Evolutionary conservation across 169 alveolate species (phyloP), one percentile per base, ranked within the genome.

Genomic region (Ichthyophthirius multifiliis): DNA sequence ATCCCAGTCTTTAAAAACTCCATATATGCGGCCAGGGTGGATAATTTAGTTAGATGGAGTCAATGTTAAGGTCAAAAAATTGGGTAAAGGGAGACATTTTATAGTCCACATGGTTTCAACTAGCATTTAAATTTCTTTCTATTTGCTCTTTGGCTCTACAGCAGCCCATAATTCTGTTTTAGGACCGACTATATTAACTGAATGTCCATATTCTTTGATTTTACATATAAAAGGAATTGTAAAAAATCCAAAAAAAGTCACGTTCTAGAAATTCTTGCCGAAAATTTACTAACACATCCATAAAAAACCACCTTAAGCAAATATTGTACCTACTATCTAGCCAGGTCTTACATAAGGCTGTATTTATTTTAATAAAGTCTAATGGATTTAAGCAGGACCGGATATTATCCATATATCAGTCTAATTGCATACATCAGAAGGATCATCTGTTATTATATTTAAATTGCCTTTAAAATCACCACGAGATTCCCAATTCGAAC

Each of bases 1-100:
- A 73, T 89, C 94, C 94, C 94, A 89, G 48, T 85, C 73, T 48
- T 79, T 44, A 73, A 84, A 89, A 47, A 85, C 78, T 13, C 90
- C 89, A 63, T 83, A 85, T 20, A 89, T 89, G 80, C 94, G 86
- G 4, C 90, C 94, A 39, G 94, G 94, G 44, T 89, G 94, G 43
- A 89, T 89, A 47, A 89, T 89, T 74, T 89, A 65, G 65, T 89
- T 89, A 16, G 90, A 82, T 27, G 94, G 94, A 44, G 92, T 85
- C 4, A 89, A 63, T 5, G 94, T 89, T 46, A 89, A 74, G 32
- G 83, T 48, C 39, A 89, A 64, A 77, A 85, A 89, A 41, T 85
- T 85, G 4, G 94, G 89, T 13, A 83, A 32, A 34, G 86, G 63
- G 0, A 89, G 64, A 16, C 86, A 74, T 32, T 92, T 92, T 23